Evolutionary conservation across 805 yeast species (phyloP).

Genomic region (Cyberlindnera amylophila): DNA sequence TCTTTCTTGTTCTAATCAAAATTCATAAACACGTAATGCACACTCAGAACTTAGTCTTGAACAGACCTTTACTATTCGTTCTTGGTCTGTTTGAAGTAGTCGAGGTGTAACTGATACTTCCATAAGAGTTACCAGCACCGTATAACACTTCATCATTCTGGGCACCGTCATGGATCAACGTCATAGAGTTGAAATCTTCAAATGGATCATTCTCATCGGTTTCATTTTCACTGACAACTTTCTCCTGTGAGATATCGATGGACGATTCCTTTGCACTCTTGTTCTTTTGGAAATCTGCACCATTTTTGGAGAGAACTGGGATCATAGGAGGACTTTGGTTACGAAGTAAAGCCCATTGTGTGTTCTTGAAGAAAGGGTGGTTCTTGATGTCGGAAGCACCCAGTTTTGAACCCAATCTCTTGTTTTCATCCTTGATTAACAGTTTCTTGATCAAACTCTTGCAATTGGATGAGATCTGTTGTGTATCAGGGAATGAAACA

Average conservation of each 20-base stretch:
- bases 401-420: conserved; percentile 83
- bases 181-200: conserved; percentile 79
- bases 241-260: conserved; percentile 29
- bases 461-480: conserved; percentile 68
- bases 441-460: conserved; percentile 76
- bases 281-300: conserved; percentile 44
- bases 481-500: conserved; percentile 70
- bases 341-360: conserved; percentile 93
- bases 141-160: conserved; percentile 44
- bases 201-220: conserved; percentile 59
- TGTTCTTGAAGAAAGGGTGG: conserved; percentile 85
- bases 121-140: conserved; percentile 40
- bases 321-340: conserved; percentile 95
- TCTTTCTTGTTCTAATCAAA: too few species aligned
- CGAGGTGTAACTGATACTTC: conserved; percentile 36
- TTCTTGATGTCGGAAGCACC: conserved; percentile 95
- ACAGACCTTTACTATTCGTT: conserved; percentile 34
- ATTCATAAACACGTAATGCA: too few species aligned
- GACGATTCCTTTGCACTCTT: conserved; percentile 21
- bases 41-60: conserved; percentile 24
- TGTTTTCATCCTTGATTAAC: conserved; percentile 82
- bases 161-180: conserved; percentile 70
- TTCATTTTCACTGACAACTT: conserved; percentile 22
- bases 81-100: conserved; percentile 35
- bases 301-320: conserved; percentile 64